A percentile compares a stretch with the other conserved stretches of the same genome.
Conservation (phyloP, 768 basidiomycete genomes). For the Boletus rex-veris region DNA sequence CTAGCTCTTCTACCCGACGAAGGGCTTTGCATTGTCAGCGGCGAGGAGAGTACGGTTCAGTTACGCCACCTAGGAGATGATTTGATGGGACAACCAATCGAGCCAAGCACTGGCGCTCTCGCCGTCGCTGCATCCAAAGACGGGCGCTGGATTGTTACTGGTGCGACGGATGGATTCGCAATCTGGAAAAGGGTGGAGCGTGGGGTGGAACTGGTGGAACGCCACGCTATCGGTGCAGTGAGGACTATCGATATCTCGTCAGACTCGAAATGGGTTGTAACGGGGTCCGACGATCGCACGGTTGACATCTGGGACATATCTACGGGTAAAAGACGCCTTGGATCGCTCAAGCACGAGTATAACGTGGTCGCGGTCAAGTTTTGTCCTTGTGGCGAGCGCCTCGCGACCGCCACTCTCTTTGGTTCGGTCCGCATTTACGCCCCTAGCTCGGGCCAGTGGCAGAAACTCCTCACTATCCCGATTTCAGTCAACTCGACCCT, state of each 20-base stretch:
- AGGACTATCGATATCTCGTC: conserved; percentile 16
- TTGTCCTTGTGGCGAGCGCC: conserved; percentile 16
- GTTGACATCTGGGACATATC: conserved; percentile 16
- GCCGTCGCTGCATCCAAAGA: conserved; percentile 11
- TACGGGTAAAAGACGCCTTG: conserved; percentile 7
- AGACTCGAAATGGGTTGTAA: conserved; percentile 18
- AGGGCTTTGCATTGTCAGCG: conserved; percentile 3
- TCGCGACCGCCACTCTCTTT: conserved; percentile 19
- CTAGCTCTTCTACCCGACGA: conserved; percentile 8
- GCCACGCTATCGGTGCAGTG: conserved; percentile 5
- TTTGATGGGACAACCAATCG: conserved; percentile 12
- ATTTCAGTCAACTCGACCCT: conserved; percentile 7
- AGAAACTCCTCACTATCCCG: conserved; percentile 17
- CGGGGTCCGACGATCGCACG: conserved; percentile 13
- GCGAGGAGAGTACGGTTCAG: conserved; percentile 9
- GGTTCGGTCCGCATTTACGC: conserved; percentile 16
- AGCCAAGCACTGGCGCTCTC: neutral
- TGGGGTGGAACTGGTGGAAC: neutral
- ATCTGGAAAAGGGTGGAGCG: conserved; percentile 7
- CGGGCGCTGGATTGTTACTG: conserved; percentile 8
- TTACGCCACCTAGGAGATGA: conserved; percentile 1
- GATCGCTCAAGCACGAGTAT: conserved; percentile 14
- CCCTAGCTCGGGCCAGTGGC: neutral
- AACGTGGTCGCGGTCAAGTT: conserved; percentile 18
- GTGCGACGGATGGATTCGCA: conserved; percentile 5